These are phyloP conservation scores for Rhizopus stolonifer DNA, from an alignment of 371 early-diverging fungal species.

Conservation along the genomic window DNA sequence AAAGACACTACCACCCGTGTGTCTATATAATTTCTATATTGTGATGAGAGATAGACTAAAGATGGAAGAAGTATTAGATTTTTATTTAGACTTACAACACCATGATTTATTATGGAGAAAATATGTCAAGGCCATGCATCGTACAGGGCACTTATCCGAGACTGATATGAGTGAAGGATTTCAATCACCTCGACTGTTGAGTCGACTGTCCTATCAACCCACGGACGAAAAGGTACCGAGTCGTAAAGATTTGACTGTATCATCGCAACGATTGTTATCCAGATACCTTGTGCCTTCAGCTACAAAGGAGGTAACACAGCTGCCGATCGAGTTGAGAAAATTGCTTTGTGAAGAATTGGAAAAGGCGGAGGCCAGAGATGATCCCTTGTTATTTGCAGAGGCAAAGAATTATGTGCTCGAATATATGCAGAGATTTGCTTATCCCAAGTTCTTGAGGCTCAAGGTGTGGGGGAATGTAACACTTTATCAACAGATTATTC, in stretches of 20 bases:
- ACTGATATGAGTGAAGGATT: slow-evolving; percentile 42
- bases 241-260: slow-evolving; percentile 56
- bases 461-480: slow-evolving; percentile 64
- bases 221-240: slow-evolving; percentile 28
- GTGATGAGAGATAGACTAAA: slow-evolving; percentile 62
- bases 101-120: slow-evolving; percentile 63
- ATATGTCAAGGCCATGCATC: slow-evolving; percentile 50
- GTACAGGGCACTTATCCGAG: slow-evolving; percentile 38
- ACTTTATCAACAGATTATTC: slow-evolving; percentile 49
- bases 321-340: slow-evolving; percentile 37
- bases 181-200: slow-evolving; percentile 36
- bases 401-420: slow-evolving; percentile 61
- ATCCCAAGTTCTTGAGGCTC: slow-evolving; percentile 58
- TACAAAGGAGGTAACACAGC: slow-evolving; percentile 46
- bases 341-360: slow-evolving; percentile 34
- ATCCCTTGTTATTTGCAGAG: slow-evolving; percentile 56
- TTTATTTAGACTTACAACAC: slow-evolving; percentile 66
- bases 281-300: slow-evolving; percentile 59
- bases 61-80: slow-evolving; percentile 65
- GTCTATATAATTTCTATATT: slow-evolving; percentile 67
- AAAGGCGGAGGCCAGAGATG: slow-evolving; percentile 47
- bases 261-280: slow-evolving; percentile 56
- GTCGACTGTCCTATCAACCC: slow-evolving; percentile 29
- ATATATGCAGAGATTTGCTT: slow-evolving; percentile 56
- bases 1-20: slow-evolving; percentile 66